phyloP scores from a whole-genome alignment of 2,329 filamentous ascomycete genomes.

The Pseudogymnoascus sp. region DNA sequence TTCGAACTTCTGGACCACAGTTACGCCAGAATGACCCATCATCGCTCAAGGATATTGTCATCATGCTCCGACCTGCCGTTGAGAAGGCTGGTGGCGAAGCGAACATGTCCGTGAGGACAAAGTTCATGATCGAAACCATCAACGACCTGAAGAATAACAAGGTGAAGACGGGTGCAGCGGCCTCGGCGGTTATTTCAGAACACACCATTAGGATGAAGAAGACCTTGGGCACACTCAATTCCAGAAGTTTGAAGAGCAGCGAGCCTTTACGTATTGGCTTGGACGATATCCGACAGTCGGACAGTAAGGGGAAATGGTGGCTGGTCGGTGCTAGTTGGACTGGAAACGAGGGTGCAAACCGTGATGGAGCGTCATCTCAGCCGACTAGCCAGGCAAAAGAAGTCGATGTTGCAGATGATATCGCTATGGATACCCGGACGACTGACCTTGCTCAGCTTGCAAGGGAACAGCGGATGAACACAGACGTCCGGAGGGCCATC shows the following conservation, averaged over 20 bases:
- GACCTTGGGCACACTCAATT: constrained; percentile 68
- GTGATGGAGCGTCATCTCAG: constrained; percentile 25
- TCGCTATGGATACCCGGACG: constrained; percentile 14
- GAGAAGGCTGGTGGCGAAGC: constrained; percentile 52
- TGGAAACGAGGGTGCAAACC: constrained; percentile 28
- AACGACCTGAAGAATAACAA: constrained; percentile 92
- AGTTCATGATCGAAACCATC: constrained; percentile 96
- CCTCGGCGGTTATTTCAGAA: constrained; percentile 66
- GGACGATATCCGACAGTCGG: constrained; percentile 70
- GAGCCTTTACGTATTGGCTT: constrained; percentile 78
- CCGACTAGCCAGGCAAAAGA: constrained; percentile 24
- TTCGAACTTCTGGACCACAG: constrained; percentile 72
- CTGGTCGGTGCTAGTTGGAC: constrained; percentile 90
- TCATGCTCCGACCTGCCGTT: constrained; percentile 65
- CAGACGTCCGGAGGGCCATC: constrained; percentile 50
- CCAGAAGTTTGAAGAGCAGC: constrained; percentile 57
- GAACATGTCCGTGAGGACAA: constrained; percentile 76
- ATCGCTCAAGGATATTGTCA: constrained; percentile 79
- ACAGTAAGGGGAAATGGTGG: constrained; percentile 96
- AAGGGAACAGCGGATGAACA: constrained; percentile 29
- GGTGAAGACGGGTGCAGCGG: constrained; percentile 63
- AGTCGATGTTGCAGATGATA: constrained; percentile 2
- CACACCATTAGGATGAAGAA: constrained; percentile 87
- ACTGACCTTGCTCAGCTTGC: constrained; percentile 28
- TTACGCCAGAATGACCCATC: constrained; percentile 83